Conservation (phyloP, 768 basidiomycete genomes). For the Suillus tomentosus region DNA sequence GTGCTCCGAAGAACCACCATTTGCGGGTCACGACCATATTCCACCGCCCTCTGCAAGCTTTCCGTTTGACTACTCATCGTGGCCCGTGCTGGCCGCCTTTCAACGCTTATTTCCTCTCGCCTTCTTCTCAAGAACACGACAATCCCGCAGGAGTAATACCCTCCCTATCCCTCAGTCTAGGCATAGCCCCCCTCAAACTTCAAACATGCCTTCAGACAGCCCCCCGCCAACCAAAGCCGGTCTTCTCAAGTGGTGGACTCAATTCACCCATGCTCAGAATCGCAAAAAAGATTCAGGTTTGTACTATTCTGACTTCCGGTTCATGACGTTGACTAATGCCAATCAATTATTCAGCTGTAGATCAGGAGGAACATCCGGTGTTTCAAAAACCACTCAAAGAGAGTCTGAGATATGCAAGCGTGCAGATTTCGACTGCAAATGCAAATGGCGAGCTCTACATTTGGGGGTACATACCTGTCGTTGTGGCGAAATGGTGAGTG, state of each 20-base stretch:
- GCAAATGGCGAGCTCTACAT: constrained; percentile 82
- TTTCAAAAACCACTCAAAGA: constrained; percentile 87
- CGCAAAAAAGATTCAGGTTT: constrained; percentile 58
- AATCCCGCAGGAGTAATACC: constrained; percentile 2
- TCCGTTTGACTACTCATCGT: constrained; percentile 15
- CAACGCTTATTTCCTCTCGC: constrained; percentile 5
- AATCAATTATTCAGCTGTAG: constrained; percentile 23
- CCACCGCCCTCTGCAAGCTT: background rate
- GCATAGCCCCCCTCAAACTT: constrained; percentile 1
- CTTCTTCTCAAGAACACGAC: background rate
- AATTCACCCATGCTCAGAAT: constrained; percentile 67
- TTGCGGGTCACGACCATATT: constrained; percentile 10
- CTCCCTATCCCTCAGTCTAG: constrained; percentile 9
- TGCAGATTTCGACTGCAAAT: constrained; percentile 91
- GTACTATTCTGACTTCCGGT: background rate
- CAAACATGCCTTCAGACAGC: constrained; percentile 32
- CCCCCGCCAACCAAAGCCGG: constrained; percentile 52
- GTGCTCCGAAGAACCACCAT: constrained; percentile 4
- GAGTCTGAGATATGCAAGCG: constrained; percentile 82
- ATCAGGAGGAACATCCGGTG: constrained; percentile 52
- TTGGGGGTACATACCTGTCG: constrained; percentile 95
- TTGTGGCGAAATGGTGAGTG: constrained; percentile 93
- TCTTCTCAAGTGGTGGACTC: constrained; percentile 83
- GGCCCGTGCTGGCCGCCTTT: constrained; percentile 20
- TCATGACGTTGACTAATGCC: constrained; percentile 2